Evolutionary conservation across 2,329 filamentous ascomycete genomes (phyloP).

Genomic region (Hymenoscyphus occultus): DNA sequence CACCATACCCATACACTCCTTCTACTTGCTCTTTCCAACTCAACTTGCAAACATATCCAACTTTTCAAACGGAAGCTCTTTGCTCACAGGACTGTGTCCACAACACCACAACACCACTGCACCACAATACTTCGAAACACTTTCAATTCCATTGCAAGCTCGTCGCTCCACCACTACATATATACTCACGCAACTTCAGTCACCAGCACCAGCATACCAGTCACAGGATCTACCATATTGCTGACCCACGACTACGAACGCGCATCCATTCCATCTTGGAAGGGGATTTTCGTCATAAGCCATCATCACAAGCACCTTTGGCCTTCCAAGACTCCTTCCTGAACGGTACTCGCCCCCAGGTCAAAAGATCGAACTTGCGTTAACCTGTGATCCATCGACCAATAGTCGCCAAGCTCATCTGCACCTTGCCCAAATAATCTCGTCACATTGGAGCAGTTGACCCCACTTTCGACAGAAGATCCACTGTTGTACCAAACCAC

Average conservation of each 20-base stretch:
- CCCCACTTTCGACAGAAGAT: constrained; percentile 21
- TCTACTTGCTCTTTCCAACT: not conserved
- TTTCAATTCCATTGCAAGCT: constrained; percentile 1
- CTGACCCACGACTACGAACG: constrained; percentile 8
- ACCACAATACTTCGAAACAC: not conserved
- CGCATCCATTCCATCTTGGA: not conserved
- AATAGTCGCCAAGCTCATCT: constrained; percentile 15
- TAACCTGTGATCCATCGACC: constrained; percentile 19
- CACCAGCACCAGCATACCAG: constrained; percentile 6
- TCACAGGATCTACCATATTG: constrained; percentile 3
- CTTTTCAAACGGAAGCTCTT: not conserved
- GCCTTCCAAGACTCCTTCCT: constrained; percentile 6
- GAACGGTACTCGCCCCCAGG: constrained; percentile 5
- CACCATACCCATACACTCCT: not conserved
- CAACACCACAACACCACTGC: not conserved
- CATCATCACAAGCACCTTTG: constrained; percentile 4
- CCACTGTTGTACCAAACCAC: constrained; percentile 10
- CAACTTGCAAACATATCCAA: not conserved
- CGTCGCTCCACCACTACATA: constrained; percentile 4
- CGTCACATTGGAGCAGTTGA: constrained; percentile 24
- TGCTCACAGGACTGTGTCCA: constrained; percentile 4
- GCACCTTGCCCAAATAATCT: constrained; percentile 22
- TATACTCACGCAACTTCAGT: not conserved
- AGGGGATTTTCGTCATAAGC: not conserved
- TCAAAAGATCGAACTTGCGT: constrained; percentile 19